Evolutionary conservation across 2,329 filamentous ascomycete species (phyloP).

Genomic region (Sordariomycetes sp.): DNA sequence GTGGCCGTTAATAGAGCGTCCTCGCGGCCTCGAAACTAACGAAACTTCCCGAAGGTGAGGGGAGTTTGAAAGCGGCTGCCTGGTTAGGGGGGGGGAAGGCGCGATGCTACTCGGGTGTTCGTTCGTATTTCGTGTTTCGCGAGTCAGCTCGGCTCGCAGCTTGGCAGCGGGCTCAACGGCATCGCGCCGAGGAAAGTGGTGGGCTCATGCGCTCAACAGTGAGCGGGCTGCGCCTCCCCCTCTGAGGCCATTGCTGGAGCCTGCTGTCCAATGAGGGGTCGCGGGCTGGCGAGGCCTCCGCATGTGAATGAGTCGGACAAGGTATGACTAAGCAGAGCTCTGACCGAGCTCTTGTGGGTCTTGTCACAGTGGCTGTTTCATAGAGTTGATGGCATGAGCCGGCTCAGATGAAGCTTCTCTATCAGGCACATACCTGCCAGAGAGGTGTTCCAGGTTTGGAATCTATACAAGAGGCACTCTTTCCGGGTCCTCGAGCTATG

Average conservation of each 20-base stretch:
- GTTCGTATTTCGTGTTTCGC: too few relatives aligned
- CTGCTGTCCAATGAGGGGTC: background rate
- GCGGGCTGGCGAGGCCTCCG: constrained; percentile 1
- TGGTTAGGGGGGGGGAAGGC: background rate
- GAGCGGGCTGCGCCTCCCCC: background rate
- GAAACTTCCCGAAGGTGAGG: background rate
- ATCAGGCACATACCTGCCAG: too few relatives aligned
- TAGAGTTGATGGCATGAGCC: too few relatives aligned
- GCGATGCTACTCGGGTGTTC: too few relatives aligned
- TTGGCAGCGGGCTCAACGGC: background rate
- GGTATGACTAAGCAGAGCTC: background rate
- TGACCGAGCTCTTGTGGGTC: too few relatives aligned
- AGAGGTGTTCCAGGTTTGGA: too few relatives aligned
- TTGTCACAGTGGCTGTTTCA: too few relatives aligned
- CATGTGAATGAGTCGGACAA: background rate
- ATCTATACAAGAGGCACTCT: too few relatives aligned
- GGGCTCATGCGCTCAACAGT: background rate
- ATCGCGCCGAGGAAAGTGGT: background rate
- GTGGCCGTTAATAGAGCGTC: background rate
- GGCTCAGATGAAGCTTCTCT: too few relatives aligned
- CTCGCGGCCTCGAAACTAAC: background rate
- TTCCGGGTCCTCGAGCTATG: too few relatives aligned
- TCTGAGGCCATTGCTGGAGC: background rate
- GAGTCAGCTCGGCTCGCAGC: too few relatives aligned
- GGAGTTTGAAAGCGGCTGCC: background rate